Evolutionary conservation across 1,284 basidiomycete species (phyloP).

Genomic region (Sanguinoderma infundibulare): DNA sequence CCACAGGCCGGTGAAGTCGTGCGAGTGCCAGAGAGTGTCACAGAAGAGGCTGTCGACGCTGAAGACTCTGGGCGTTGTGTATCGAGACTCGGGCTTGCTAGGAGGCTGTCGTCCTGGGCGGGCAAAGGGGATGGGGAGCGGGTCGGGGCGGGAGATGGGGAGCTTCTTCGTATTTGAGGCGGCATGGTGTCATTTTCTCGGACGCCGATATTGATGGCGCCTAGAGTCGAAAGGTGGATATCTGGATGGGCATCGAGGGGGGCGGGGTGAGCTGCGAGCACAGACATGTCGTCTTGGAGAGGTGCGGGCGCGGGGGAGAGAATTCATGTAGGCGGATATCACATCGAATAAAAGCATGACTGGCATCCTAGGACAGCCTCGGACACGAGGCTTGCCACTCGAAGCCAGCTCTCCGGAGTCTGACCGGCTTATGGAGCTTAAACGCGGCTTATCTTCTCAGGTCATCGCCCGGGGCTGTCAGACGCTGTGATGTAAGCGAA

Average conservation of each 20-base stretch:
- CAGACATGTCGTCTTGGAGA: background rate
- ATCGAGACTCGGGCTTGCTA: background rate
- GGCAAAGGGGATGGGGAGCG: background rate
- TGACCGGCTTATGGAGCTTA: background rate
- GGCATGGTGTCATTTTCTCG: background rate
- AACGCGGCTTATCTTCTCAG: too few relatives aligned
- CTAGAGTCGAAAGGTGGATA: background rate
- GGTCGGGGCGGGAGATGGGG: background rate
- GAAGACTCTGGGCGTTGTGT: background rate
- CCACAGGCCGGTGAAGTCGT: background rate
- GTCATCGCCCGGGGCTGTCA: too few relatives aligned
- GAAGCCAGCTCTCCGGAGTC: background rate
- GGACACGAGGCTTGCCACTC: background rate
- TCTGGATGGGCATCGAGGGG: background rate
- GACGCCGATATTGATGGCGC: background rate
- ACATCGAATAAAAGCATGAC: background rate
- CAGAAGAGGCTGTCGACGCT: background rate
- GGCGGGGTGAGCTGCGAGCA: background rate
- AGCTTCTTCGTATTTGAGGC: constrained; percentile 1
- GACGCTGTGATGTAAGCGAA: background rate
- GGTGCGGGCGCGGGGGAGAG: too few relatives aligned
- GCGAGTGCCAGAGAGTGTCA: background rate
- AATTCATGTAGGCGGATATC: too few relatives aligned
- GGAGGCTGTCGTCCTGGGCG: background rate
- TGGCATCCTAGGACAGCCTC: background rate